phyloP scores from a whole-genome alignment of 1,139 yeast genomes.

The Protomyces pachydermus region DNA sequence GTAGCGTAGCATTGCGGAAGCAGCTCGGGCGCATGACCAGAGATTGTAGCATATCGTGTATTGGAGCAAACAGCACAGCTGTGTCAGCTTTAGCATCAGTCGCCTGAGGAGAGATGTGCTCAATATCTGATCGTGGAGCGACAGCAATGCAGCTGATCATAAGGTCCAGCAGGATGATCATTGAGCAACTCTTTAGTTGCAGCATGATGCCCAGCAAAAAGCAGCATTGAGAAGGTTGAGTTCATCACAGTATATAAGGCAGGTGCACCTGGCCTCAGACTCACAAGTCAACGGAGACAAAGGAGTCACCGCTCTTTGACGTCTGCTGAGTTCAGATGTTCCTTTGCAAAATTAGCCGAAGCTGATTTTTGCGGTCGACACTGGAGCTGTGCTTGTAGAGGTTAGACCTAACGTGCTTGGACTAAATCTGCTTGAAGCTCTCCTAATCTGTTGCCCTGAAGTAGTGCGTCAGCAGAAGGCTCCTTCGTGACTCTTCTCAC shows the following conservation, averaged over 20 bases:
- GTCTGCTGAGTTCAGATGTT: neutral
- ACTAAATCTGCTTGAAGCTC: too few species aligned
- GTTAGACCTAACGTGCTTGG: too few species aligned
- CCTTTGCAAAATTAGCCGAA: neutral
- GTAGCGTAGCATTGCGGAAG: constrained; percentile 7
- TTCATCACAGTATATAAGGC: neutral
- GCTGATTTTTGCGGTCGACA: too few species aligned
- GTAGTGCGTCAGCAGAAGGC: too few species aligned
- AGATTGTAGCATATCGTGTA: neutral
- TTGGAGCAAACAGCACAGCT: neutral
- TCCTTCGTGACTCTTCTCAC: too few species aligned
- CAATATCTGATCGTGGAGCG: neutral
- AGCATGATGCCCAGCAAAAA: neutral
- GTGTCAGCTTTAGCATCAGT: neutral
- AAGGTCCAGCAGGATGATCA: too few species aligned
- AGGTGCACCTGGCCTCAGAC: too few species aligned
- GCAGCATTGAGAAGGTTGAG: neutral
- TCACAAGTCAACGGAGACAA: neutral
- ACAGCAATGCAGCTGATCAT: neutral
- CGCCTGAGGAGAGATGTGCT: neutral
- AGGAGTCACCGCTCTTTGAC: neutral
- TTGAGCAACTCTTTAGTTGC: too few species aligned
- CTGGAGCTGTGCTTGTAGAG: too few species aligned
- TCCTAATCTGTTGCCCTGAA: too few species aligned
- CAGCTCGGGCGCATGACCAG: constrained; percentile 14